Percentiles rank a stretch among this genome's conserved stretches.
phyloP scores from a whole-genome alignment of 2,329 filamentous ascomycete species.

The Talaromyces funiculosus region DNA sequence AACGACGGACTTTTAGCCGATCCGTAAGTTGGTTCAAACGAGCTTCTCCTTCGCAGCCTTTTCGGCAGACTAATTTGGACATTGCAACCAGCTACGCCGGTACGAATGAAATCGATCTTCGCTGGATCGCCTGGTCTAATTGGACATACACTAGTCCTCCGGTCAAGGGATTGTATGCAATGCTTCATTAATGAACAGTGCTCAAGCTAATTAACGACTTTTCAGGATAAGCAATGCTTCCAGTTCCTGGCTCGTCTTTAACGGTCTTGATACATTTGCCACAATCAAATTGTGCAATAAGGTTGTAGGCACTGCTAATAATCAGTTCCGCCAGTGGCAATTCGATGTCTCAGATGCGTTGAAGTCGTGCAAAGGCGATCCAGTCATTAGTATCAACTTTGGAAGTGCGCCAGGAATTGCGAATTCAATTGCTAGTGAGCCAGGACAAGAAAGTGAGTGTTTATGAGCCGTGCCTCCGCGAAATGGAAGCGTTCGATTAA shows the following conservation, averaged over 20 bases:
- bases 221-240: constrained; percentile 26
- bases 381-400: constrained; percentile 50
- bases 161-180: constrained; percentile 38
- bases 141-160: constrained; percentile 56
- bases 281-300: constrained; percentile 52
- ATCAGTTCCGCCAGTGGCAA: constrained; percentile 58
- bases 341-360: constrained; percentile 52
- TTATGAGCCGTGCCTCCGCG: too few species aligned
- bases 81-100: constrained; percentile 41
- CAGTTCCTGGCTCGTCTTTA: constrained; percentile 54
- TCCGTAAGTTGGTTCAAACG: constrained; percentile 31
- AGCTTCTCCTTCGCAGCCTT: too few species aligned
- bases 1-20: constrained; percentile 22
- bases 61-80: too few species aligned
- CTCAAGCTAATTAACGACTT: not conserved
- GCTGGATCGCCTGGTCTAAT: constrained; percentile 54
- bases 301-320: constrained; percentile 52
- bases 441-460: constrained; percentile 43
- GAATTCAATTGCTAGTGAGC: constrained; percentile 46
- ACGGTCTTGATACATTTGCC: constrained; percentile 58
- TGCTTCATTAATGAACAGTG: not conserved
- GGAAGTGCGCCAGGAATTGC: constrained; percentile 53
- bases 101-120: constrained; percentile 55
- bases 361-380: constrained; percentile 33
- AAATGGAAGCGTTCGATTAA: not conserved